Evolutionary conservation across 2,329 filamentous ascomycete genomes (phyloP), one percentile per base, ranked within the genome.

Genomic region (Phyllosticta capitalensis): DNA sequence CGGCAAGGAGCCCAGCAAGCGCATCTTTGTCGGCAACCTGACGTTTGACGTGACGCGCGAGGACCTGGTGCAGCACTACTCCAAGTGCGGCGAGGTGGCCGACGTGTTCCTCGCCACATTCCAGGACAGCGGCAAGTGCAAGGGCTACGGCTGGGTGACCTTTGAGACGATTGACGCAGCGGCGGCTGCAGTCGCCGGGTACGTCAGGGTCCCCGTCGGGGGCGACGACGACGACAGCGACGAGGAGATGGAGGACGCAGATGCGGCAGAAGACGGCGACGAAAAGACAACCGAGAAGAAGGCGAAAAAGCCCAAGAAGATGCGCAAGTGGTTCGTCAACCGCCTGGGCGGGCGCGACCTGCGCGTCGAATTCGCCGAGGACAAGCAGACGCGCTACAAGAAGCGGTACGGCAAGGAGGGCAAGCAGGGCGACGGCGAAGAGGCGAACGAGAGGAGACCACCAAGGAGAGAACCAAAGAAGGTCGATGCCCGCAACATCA

Each of bases 91-190:
- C 55, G 80, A 86, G 63, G 84, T 97, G 63, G 83, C 86, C 57
- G 89, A 89, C 76, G 82, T 90, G 64, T 92, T 95, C 75, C 79
- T 97, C 65, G 94, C 94, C 2, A 96, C 92, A 0, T 99, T 99
- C 70, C 90, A 97, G 73, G 95, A 99, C 72, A 87, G 87, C 20
- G 94, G 94, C 51, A 99, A 97, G 77, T 99, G 94, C 79, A 97
- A 97, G 77, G 95, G 94, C 19, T 99, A 88, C 75, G 94, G 87
- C 5, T 99, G 94, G 92, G 85, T 99, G 62, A 89, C 89, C 63
- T 99, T 97, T 74, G 86, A 87, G 69, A 85, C 91, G 55, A 70
- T 92, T 10, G 85, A 89, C 60, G 83, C 87, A 0, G 90, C 90
- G 0, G 83, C 86, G 55, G 82, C 81, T 67, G 89, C 89, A 3